A percentile compares a stretch with the other conserved stretches of the same genome.
Conservation (phyloP, 768 basidiomycete genomes). For the Inosperma sp. region DNA sequence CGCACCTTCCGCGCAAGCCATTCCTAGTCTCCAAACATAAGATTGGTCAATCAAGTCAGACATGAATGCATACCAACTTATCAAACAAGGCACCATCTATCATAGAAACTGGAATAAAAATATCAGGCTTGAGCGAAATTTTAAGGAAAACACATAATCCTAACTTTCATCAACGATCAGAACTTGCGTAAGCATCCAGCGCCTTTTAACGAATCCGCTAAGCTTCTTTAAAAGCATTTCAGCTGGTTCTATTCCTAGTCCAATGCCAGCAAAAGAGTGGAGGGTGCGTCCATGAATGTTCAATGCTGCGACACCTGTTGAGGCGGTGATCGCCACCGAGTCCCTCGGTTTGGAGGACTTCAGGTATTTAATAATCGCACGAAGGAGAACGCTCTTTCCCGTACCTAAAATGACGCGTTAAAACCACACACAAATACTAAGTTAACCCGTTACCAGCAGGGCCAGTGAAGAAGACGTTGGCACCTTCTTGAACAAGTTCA, state of each 20-base stretch:
- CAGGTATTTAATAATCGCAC: conserved; percentile 52
- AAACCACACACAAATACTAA: background rate
- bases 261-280: conserved; percentile 63
- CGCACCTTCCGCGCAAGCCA: conserved; percentile 41
- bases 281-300: conserved; percentile 70
- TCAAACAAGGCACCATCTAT: conserved; percentile 66
- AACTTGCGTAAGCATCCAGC: conserved; percentile 51
- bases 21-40: conserved; percentile 26
- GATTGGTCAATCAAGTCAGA: conserved; percentile 24
- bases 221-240: conserved; percentile 45
- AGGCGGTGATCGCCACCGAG: conserved; percentile 57
- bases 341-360: conserved; percentile 5
- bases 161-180: conserved; percentile 74
- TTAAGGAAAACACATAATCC: conserved; percentile 4
- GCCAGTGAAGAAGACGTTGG: conserved; percentile 72
- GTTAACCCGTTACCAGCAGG: conserved; percentile 48
- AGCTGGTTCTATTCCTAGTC: conserved; percentile 48
- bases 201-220: conserved; percentile 19
- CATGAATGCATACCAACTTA: conserved; percentile 46
- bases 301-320: conserved; percentile 60
- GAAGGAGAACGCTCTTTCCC: conserved; percentile 66
- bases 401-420: conserved; percentile 40
- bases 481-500: conserved; percentile 44
- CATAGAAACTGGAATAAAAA: conserved; percentile 56
- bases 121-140: background rate